These are phyloP conservation scores for Triticum monococcum DNA, from an alignment of 176 grass and related monocot genomes.

Conservation along the genomic window DNA sequence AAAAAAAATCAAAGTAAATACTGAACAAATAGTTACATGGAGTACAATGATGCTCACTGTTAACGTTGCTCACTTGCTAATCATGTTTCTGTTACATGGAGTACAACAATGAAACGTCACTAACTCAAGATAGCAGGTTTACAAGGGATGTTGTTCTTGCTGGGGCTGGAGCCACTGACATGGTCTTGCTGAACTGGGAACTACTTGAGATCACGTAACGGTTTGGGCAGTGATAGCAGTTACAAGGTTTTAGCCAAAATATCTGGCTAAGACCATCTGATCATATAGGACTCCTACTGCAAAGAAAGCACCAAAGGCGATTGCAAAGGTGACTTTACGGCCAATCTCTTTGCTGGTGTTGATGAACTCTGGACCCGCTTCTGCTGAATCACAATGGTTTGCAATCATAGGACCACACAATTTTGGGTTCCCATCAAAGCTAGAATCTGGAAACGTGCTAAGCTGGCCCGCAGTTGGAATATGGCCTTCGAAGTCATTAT, in stretches of 20 bases:
- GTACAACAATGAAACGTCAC: neutral
- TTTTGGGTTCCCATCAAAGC: constrained; percentile 41
- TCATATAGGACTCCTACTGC: constrained; percentile 14
- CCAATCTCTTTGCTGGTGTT: neutral
- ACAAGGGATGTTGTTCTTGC: neutral
- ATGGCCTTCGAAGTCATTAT: constrained; percentile 32
- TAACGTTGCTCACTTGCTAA: neutral
- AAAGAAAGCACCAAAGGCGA: constrained; percentile 24
- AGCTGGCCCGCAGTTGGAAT: constrained; percentile 17
- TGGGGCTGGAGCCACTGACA: neutral
- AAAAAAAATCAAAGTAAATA: neutral
- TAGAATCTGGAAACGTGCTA: constrained; percentile 23
- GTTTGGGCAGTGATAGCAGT: neutral
- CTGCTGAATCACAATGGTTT: neutral
- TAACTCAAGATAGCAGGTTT: neutral
- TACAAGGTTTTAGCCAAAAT: neutral
- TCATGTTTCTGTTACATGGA: neutral
- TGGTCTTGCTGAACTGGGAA: neutral
- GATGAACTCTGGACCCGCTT: neutral
- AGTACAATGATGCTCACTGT: too few relatives aligned
- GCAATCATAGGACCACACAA: constrained; percentile 21
- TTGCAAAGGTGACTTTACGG: neutral
- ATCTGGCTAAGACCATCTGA: constrained; percentile 15
- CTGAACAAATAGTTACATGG: neutral
- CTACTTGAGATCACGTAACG: neutral